phyloP scores from a whole-genome alignment of 257 asterid genomes.

The Cordia subcordata region DNA sequence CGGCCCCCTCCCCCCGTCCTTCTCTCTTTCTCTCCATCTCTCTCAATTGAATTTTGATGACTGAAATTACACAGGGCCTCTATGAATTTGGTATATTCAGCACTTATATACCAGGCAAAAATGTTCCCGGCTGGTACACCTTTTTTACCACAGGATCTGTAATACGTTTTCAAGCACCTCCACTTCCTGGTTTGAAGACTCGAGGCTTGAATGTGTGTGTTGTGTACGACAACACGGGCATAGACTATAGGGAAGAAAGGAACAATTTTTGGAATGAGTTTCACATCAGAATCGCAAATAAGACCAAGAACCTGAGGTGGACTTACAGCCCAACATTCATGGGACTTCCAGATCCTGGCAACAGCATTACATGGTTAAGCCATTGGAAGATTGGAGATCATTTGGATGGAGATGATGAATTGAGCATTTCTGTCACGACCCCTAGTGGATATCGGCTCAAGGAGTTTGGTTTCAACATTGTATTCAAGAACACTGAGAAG shows the following conservation, averaged over 20 bases:
- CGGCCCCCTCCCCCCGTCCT: too few relatives aligned
- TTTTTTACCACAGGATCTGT: neutral
- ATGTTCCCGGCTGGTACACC: constrained; percentile 11
- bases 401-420: constrained; percentile 4
- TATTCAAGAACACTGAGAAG: neutral
- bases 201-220: constrained; percentile 10
- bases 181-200: neutral
- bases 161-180: constrained; percentile 1
- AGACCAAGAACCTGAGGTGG: constrained; percentile 8
- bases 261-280: constrained; percentile 7
- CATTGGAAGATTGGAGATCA: constrained; percentile 10
- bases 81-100: constrained; percentile 13
- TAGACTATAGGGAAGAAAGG: neutral
- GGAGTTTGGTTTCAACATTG: constrained; percentile 5
- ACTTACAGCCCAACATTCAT: constrained; percentile 11
- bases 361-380: constrained; percentile 1
- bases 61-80: constrained; percentile 7
- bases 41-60: neutral
- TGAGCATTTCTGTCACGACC: constrained; percentile 3
- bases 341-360: constrained; percentile 3
- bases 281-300: constrained; percentile 4
- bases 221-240: neutral
- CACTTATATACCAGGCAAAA: constrained; percentile 5
- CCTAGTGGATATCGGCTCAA: neutral
- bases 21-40: neutral